phyloP scores from a whole-genome alignment of 768 basidiomycete species.

The Lenzites betulinus region DNA sequence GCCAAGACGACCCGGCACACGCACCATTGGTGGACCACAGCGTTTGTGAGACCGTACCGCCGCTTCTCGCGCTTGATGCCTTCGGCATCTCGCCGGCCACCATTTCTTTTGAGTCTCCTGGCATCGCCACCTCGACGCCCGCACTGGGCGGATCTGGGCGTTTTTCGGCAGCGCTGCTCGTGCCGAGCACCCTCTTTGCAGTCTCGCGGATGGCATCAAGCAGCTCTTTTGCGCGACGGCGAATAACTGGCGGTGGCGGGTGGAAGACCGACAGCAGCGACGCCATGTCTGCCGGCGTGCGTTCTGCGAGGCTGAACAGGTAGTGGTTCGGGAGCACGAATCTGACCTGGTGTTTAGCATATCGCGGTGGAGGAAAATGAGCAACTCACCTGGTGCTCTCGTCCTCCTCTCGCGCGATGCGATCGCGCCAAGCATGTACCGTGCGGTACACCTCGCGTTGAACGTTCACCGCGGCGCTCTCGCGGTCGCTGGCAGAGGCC shows the following conservation, averaged over 20 bases:
- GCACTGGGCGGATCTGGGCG: background rate
- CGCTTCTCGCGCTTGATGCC: background rate
- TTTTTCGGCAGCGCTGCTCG: background rate
- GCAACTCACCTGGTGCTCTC: conserved; percentile 72
- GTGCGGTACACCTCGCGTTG: conserved; percentile 66
- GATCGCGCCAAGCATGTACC: conserved; percentile 85
- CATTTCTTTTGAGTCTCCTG: background rate
- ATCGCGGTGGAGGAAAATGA: background rate
- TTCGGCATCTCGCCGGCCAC: background rate
- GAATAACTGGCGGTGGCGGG: conserved; percentile 63
- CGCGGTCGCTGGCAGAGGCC: conserved; percentile 37
- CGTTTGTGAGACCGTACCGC: background rate
- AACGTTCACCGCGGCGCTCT: conserved; percentile 40
- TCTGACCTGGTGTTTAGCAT: conserved; percentile 37
- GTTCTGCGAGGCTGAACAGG: conserved; percentile 73
- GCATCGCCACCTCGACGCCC: background rate
- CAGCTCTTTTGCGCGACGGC: conserved; percentile 62
- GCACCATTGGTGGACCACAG: conserved; percentile 5
- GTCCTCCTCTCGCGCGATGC: conserved; percentile 77
- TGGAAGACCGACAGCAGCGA: conserved; percentile 61
- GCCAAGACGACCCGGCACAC: background rate
- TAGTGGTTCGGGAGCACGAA: conserved; percentile 77
- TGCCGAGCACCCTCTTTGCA: conserved; percentile 33
- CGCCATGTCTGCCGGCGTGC: conserved; percentile 65
- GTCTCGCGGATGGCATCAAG: conserved; percentile 59